Evolutionary conservation across 305 asterid species (phyloP), one percentile per base, ranked within the genome.

Genomic region (Fraxinus nigra): DNA sequence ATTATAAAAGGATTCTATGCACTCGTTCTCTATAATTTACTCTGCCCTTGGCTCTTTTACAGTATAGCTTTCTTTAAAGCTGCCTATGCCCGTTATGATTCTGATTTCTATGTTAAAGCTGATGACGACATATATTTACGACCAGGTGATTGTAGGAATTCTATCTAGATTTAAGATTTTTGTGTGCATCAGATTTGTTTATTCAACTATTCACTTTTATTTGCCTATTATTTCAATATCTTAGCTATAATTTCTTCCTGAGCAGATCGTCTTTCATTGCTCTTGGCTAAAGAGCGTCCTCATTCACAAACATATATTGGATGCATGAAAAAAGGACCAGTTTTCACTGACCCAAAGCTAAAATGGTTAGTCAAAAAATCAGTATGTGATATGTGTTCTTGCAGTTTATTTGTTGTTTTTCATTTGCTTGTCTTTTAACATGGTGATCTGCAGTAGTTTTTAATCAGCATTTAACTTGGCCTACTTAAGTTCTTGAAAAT

Each of bases 241-340:
- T 37, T 26, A 77, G 78, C 72, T 87, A 33, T 78, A 75, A 18
- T 82, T 84, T 86, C 79, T 82, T 82, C 69, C 61, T 80, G 46
- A 33, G 82, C 94, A 96, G 99, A 94, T 81, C 98, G 98, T 18
- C 97, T 96, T 79, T 93, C 99, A 74, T 86, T 96, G 87, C 98
- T 96, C 83, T 89, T 96, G 88, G 98, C 97, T 35, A 94, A 96
- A 84, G 99, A 96, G 81, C 97, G 99, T 16, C 78, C 96, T 79
- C 93, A 96, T 86, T 86, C 98, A 8, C 99, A 94, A 83, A 94
- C 97, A 20, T 96, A 96, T 87, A 93, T 96, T 79, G 99, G 99
- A 48, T 96, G 99, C 89, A 87, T 96, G 99, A 96, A 96, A 84
- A 96, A 96, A 76, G 98, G 99, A 75, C 98, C 97, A 32, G 99